Evolutionary conservation across 768 basidiomycete genomes (phyloP).

Genomic region (Cystobasidiopsis lactophilus): DNA sequence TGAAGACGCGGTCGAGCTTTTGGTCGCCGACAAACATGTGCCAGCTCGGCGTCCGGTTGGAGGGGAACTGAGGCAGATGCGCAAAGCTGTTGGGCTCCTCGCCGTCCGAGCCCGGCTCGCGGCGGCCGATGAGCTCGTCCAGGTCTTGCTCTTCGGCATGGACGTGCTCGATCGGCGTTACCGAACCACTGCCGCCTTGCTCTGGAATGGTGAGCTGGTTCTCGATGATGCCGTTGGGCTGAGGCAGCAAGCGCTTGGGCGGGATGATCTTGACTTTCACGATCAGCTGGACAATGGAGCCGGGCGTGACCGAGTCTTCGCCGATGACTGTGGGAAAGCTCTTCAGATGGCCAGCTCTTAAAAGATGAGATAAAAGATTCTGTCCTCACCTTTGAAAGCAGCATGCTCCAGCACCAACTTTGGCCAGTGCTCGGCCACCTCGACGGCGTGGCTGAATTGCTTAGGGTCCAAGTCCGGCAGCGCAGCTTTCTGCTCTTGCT

Average conservation of each 20-base stretch:
- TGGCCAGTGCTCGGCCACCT: constrained; percentile 47
- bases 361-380: not conserved
- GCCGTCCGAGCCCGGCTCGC: constrained; percentile 32
- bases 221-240: constrained; percentile 18
- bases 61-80: constrained; percentile 88
- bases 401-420: constrained; percentile 57
- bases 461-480: not conserved
- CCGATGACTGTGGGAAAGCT: constrained; percentile 38
- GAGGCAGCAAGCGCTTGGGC: constrained; percentile 25
- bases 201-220: constrained; percentile 21
- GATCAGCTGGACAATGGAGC: constrained; percentile 64
- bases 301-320: constrained; percentile 66
- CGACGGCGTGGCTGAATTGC: constrained; percentile 33
- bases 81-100: constrained; percentile 28
- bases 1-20: constrained; percentile 22
- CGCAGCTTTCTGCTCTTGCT: constrained; percentile 12
- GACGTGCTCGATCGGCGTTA: constrained; percentile 26
- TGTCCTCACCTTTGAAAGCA: constrained; percentile 51
- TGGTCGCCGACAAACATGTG: constrained; percentile 33
- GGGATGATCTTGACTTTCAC: constrained; percentile 57
- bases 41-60: constrained; percentile 66
- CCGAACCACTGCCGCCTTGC: constrained; percentile 21
- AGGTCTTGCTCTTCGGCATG: constrained; percentile 41
- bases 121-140: constrained; percentile 43
- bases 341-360: not conserved